Evolutionary conservation across 2,329 filamentous ascomycete genomes (phyloP), one percentile per base, ranked within the genome.

Genomic region (Seiridium cupressi): DNA sequence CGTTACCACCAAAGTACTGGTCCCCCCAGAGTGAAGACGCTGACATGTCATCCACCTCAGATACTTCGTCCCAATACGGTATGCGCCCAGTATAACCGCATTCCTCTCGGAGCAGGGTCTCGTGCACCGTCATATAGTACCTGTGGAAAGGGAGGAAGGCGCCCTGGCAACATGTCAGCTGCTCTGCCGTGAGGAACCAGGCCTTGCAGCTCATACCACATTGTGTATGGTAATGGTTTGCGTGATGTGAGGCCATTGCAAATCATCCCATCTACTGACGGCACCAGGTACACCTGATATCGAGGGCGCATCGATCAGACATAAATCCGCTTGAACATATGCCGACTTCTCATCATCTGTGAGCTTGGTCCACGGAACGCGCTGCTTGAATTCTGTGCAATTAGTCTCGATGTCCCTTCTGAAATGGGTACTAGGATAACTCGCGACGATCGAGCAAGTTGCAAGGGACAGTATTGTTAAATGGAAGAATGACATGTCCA

Each of bases 71-170:
- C 74, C 74, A 77, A 62, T 76, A 76, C 60, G 68, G 67, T 10
- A 66, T 49, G 5, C 66, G 66, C 5, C 67, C 67, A 4, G 60
- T 65, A 53, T 69, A 69, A 40, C 64, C 60, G 48, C 74, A 76
- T 58, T 75, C 71, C 5, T 67, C 57, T 26, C 68, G 65, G n/a
- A 75, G 59, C 3, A 74, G 67, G 38, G 62, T 64, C 51, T 73
- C 74, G 55, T 75, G 73, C 11, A 66, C 63, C 9, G 63, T 67
- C 51, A 74, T 47, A 56, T 71, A 74, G 60, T 69, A 73, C 5
- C 74, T 67, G 48, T 76, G 73, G 66, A 73, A 76, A 0, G 73
- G 70, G n/a, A 75, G 64, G 60, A 76, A 76, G 51, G 68, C 69
- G 31, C 71, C 53, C 40, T 55, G 36, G 5, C 36, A 36, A 6